Base-by-base conservation (phyloP, 805 yeast species). In the Candida insectorum region DNA sequence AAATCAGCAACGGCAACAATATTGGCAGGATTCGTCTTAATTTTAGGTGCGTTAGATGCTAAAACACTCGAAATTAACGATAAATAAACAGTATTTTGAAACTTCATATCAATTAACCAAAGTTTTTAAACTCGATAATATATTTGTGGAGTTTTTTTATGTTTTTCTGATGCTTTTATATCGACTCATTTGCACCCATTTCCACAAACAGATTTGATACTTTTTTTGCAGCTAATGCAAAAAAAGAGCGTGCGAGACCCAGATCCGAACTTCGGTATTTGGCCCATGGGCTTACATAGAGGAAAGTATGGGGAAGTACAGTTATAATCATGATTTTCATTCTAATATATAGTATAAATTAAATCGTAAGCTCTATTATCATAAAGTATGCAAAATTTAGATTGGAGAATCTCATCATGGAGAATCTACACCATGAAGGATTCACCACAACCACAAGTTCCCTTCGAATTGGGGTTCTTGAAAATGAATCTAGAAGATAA, bases 381-480 rank as follows among this genome's bases (percentile, higher is more conserved):
- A n/a, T n/a, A n/a, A n/a, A n/a, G n/a, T n/a, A n/a, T n/a, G n/a
- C n/a, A n/a, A n/a, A n/a, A n/a, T n/a, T n/a, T n/a, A n/a, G n/a
- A n/a, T n/a, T n/a, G n/a, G n/a, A n/a, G n/a, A n/a, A n/a, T n/a
- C n/a, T n/a, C n/a, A n/a, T n/a, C n/a, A n/a, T n/a, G n/a, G n/a
- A n/a, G n/a, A n/a, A n/a, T n/a, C n/a, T 65, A 89, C 6, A 91
- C 96, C 96, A 89, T 93, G 59, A 93, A 93, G 4, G 96, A 86
- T 65, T 93, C 98, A 34, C 98, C 98, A 60, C 98, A 93, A 9
- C 98, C 98, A 63, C 98, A 93, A 31, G 95, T 85, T 20, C 97
- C 98, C 66, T 91, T 93, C 24, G 95, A 84, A 62, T 93, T 93
- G 43, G 98, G 98, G 59, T 93, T 93, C 55, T 75, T 82, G 71